Conservation (phyloP, 768 basidiomycete species). For the Ramaria rubella region DNA sequence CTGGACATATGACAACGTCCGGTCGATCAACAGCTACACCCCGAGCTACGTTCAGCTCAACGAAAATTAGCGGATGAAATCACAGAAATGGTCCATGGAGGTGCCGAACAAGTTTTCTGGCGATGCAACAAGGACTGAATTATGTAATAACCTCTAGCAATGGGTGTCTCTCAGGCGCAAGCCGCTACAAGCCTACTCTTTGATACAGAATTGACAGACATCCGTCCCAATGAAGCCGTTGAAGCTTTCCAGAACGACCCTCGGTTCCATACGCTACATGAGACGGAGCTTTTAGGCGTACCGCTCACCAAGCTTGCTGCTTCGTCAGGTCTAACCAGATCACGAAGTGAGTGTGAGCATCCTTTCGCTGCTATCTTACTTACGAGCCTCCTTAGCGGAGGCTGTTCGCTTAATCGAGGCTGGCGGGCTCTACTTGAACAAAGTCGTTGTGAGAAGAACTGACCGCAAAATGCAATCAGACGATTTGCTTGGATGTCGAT, state of each 20-base stretch:
- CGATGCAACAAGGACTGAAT: too few species aligned
- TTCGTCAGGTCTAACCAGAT: conserved; percentile 49
- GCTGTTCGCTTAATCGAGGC: conserved; percentile 55
- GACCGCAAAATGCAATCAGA: conserved; percentile 33
- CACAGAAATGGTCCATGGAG: conserved; percentile 52
- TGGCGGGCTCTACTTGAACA: conserved; percentile 72
- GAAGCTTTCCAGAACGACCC: conserved; percentile 59
- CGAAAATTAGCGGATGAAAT: conserved; percentile 49
- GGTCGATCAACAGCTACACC: conserved; percentile 23
- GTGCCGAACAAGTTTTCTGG: conserved; percentile 29
- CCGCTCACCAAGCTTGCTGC: conserved; percentile 59
- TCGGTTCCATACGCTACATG: conserved; percentile 47
- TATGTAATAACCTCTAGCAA: background rate
- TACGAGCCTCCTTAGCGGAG: conserved; percentile 40
- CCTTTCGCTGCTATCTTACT: background rate
- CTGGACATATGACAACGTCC: conserved; percentile 4
- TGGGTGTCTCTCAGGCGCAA: conserved; percentile 36
- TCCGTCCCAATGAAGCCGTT: conserved; percentile 52
- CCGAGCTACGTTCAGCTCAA: conserved; percentile 42
- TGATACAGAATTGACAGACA: conserved; percentile 29
- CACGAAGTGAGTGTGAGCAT: conserved; percentile 48
- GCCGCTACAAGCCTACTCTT: conserved; percentile 42
- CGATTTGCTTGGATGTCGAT: conserved; percentile 52
- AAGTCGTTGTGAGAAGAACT: conserved; percentile 43
- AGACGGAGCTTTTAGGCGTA: conserved; percentile 44